These are phyloP conservation scores for Solanum acaule DNA, from an alignment of 257 asterid species.

Conservation along the genomic window DNA sequence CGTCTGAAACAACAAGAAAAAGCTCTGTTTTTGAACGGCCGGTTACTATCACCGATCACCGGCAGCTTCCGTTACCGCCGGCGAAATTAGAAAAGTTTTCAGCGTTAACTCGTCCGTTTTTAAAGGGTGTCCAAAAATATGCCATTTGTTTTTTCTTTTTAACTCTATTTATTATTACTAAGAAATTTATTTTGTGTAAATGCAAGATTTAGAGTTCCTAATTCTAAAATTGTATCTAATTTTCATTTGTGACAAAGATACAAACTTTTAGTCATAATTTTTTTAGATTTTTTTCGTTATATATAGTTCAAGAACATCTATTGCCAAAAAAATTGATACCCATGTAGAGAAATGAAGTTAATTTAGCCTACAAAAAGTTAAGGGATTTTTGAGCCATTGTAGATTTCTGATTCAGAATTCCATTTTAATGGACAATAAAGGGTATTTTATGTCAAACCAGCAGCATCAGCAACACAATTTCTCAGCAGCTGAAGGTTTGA, in stretches of 20 bases:
- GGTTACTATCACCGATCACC: not conserved
- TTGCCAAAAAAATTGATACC: not conserved
- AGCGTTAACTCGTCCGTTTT: not conserved
- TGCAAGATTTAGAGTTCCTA: not conserved
- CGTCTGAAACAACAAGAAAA: not conserved
- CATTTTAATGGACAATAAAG: constrained; percentile 17
- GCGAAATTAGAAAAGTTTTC: not conserved
- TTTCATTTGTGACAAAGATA: not conserved
- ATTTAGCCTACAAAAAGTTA: not conserved
- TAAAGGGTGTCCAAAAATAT: not conserved
- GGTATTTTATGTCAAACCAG: constrained; percentile 10
- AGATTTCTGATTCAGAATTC: not conserved
- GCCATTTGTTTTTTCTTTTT: no score
- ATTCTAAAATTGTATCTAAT: not conserved
- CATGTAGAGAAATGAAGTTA: not conserved
- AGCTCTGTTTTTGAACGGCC: not conserved
- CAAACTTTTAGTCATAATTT: not conserved
- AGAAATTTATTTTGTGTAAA: not conserved
- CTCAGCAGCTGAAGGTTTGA: constrained; percentile 15
- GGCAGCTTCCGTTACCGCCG: not conserved
- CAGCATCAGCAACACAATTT: constrained; percentile 6
- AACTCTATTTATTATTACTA: not conserved
- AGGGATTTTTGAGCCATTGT: not conserved
- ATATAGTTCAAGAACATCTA: not conserved
- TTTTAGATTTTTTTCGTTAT: not conserved